Evolutionary conservation across 352 stramenopile species (phyloP), one percentile per base, ranked within the genome.

Genomic region (Phytophthora rubi): DNA sequence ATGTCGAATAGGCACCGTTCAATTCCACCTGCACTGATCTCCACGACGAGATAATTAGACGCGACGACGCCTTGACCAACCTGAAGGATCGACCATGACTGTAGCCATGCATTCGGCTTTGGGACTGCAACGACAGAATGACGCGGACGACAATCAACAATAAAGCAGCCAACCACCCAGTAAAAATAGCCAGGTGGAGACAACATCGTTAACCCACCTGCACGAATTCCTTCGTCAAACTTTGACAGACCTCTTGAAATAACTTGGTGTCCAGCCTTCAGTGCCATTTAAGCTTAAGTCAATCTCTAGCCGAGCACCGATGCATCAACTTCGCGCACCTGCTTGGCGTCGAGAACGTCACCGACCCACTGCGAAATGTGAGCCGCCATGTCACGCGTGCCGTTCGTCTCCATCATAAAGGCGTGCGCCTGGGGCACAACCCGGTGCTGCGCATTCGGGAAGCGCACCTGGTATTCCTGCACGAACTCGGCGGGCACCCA

Each of bases 371-470:
- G 72, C 6, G 75, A 81, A 21, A 90, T 90, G 54, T 88, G 82
- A 15, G 66, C 76, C 9, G 81, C 82, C 83, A 93, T 93, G 54
- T 89, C 82, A 12, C 73, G 70, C 65, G 83, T 83, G 48, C 86
- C 86, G 30, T 89, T 80, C 0, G 21, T 30, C 35, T 89, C 83
- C 82, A 92, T 90, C 86, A 93, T 93, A 62, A 93, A 93, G n/a
- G 79, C 86, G 48, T 93, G 86, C 49, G 68, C 67, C 73, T 91
- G 79, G 2, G 80, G 76, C 13, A 92, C 72, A 44, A 90, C 57
- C 16, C 79, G 76, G 61, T 90, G 81, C 15, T 75, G 69, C 5
- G 75, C 78, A 3, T 79, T 75, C 6, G 66, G 58, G 54, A 91
- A 92, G 37, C 69, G 67, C 26, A 82, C 60, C 52, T 89, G 79